Conservation (phyloP, 352 stramenopile species). For the Phytopythium oedochilum region DNA sequence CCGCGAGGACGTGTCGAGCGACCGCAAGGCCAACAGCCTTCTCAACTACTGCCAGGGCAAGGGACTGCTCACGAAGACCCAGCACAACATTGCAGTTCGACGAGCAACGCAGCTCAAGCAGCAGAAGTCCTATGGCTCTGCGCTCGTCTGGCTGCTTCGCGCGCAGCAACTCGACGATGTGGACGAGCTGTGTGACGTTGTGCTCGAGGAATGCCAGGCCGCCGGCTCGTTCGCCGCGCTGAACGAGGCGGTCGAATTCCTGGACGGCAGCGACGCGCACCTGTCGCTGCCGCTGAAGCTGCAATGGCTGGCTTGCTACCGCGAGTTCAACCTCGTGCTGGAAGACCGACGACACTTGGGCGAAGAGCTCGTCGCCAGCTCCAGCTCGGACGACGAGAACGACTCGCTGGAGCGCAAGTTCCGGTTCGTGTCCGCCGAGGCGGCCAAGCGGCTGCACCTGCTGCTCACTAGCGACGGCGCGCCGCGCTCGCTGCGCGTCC, state of each 20-base stretch:
- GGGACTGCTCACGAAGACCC: conserved; percentile 25
- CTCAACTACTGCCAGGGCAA: conserved; percentile 51
- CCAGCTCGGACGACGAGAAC: conserved; percentile 16
- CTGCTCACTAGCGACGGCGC: conserved; percentile 39
- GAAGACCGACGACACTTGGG: conserved; percentile 41
- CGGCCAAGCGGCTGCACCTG: conserved; percentile 48
- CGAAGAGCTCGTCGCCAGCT: not conserved
- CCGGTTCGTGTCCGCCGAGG: conserved; percentile 58
- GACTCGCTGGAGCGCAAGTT: conserved; percentile 31
- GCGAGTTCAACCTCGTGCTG: conserved; percentile 61
- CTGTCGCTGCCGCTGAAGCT: conserved; percentile 44
- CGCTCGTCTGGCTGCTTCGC: conserved; percentile 65
- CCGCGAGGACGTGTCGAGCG: conserved; percentile 40
- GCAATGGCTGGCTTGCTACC: conserved; percentile 61
- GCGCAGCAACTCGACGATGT: conserved; percentile 50
- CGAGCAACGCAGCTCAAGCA: conserved; percentile 39
- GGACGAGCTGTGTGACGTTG: conserved; percentile 47
- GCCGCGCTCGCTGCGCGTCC: conserved; percentile 34
- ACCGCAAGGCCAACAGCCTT: conserved; percentile 59
- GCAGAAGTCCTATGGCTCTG: conserved; percentile 30
- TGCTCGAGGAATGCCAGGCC: conserved; percentile 43
- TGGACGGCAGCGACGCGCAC: conserved; percentile 29
- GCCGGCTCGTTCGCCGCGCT: conserved; percentile 35
- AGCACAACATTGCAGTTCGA: conserved; percentile 28
- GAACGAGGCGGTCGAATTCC: conserved; percentile 66